Base-by-base conservation (phyloP, 768 basidiomycete species). In the Hypholoma fasciculare region DNA sequence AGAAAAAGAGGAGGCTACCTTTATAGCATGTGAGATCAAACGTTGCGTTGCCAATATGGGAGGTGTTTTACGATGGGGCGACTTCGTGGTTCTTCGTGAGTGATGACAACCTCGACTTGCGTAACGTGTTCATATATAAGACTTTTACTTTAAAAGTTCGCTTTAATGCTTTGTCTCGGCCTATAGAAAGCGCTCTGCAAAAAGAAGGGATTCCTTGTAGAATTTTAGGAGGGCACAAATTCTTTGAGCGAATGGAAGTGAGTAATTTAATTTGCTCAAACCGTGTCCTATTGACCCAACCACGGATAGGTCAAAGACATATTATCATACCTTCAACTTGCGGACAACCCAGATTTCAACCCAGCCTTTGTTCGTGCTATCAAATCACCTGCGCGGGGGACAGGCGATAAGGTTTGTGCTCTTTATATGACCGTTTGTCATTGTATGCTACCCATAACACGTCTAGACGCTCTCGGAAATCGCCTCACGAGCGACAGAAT, bases 201-300 rank as follows among this genome's bases (percentile, higher is more conserved):
- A 86, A 82, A 60, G 84, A 87, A 61, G 83, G 85, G n/a, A 90
- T 96, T 39, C 92, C 92, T 1, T 84, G 82, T 63, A 75, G 84
- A 57, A 82, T 95, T 49, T 78, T 95, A 2, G 88, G 85, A 19
- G 92, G 92, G 0, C 89, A 90, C 66, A 90, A 87, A 66, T 94
- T 94, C 78, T 95, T 95, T 64, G 91, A 94, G 61, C 84, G 92
- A 16, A 68, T 84, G 65, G 93, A 94, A 78, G 89, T 86, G 43
- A 49, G 75, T 62, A 11, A 6, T 38, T 39, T 20, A 27, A 40
- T 49, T 11, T 38, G 4, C 36, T 61, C 20, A 19, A 17, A 42
- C 39, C 17, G 30, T 54, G 26, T 27, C 17, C 37, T 48, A 54
- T 49, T 30, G 9, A 37, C 11, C 38, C 11, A 3, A 16, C 49